Evolutionary conservation across 2,329 filamentous ascomycete genomes (phyloP).

Genomic region (Fusarium aywerte): DNA sequence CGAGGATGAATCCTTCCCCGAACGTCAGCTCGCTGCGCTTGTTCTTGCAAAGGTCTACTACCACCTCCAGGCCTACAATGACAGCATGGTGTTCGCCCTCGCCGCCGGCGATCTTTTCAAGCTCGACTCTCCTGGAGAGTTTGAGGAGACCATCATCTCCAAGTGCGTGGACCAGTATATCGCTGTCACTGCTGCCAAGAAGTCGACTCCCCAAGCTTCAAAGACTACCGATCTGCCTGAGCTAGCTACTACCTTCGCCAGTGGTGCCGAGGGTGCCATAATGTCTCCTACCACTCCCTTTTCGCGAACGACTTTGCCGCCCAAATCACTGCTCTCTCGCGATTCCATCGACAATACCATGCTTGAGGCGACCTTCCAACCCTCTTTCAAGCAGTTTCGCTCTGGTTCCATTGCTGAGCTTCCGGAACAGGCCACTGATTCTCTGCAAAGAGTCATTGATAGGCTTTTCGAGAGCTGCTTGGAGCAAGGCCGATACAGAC

Average conservation of each 20-base stretch:
- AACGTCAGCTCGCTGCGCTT: slow-evolving; percentile 92
- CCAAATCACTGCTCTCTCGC: slow-evolving; percentile 93
- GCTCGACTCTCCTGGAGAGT: slow-evolving; percentile 89
- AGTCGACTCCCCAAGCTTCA: slow-evolving; percentile 57
- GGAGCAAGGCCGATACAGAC: slow-evolving; percentile 85
- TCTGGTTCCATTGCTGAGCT: slow-evolving; percentile 73
- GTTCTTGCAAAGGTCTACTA: slow-evolving; percentile 99
- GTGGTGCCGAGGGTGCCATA: slow-evolving; percentile 75
- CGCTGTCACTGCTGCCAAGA: slow-evolving; percentile 69
- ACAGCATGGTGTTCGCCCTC: slow-evolving; percentile 98
- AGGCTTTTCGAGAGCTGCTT: slow-evolving; percentile 93
- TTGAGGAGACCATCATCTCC: slow-evolving; percentile 98
- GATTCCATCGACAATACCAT: slow-evolving; percentile 74
- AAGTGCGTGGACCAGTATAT: slow-evolving; percentile 99
- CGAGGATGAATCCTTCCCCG: slow-evolving; percentile 93
- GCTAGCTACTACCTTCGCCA: slow-evolving; percentile 82
- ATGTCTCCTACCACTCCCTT: slow-evolving; percentile 94
- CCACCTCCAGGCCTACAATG: slow-evolving; percentile 97
- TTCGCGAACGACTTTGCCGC: slow-evolving; percentile 90
- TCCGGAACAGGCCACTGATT: slow-evolving; percentile 76
- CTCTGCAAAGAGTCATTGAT: slow-evolving; percentile 85
- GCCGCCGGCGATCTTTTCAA: slow-evolving; percentile 96
- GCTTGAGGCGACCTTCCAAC: slow-evolving; percentile 67
- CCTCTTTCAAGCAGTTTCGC: slow-evolving; percentile 62
- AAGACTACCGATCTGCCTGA: slow-evolving; percentile 68